Evolutionary conservation across 2,329 filamentous ascomycete genomes (phyloP), one percentile per base, ranked within the genome.

Genomic region (Pyrenophora tritici-repentis): DNA sequence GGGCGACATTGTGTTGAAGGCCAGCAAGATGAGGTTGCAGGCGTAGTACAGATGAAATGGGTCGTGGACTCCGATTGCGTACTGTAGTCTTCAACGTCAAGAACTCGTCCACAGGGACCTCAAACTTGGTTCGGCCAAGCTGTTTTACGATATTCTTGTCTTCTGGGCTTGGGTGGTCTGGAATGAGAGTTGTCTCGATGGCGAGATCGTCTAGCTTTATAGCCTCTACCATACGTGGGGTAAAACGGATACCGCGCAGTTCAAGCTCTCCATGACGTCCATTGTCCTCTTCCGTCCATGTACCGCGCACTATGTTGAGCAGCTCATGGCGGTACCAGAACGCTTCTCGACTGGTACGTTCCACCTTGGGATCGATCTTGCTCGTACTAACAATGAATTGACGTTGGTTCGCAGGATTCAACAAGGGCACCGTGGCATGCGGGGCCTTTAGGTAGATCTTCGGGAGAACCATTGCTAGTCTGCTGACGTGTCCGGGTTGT

Each of bases 251-350:
- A 29, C 84, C 85, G 35, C 91, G 86, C 4, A 96, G 76, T 67
- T 96, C 90, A 43, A 97, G 82, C 1, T 78, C 79, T 2, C 92
- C 92, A 38, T 78, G 75, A 33, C 87, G 81, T 1, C 76, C 76
- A 14, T 63, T 61, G 3, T 60, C 84, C 13, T 77, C 75, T 59
- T 86, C 83, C 47, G 78, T 83, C 92, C 92, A 97, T 0, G 80
- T 83, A 0, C 87, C 91, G 20, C 80, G 81, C 8, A 96, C 75
- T 35, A 80, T 79, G 53, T 88, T 86, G 3, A 97, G 81, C 2
- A 97, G 81, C 66, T 85, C 86, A 71, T 96, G 89, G 13, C 91
- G 85, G 72, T 91, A 96, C 92, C 92, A 97, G 71, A 97, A 97
- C 0, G 87, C 85, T 74, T 96, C 91, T 43, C 92, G 82, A 53